Evolutionary conservation across 441 rosid species (phyloP), one percentile per base, ranked within the genome.

Genomic region (Gossypium davidsonii): DNA sequence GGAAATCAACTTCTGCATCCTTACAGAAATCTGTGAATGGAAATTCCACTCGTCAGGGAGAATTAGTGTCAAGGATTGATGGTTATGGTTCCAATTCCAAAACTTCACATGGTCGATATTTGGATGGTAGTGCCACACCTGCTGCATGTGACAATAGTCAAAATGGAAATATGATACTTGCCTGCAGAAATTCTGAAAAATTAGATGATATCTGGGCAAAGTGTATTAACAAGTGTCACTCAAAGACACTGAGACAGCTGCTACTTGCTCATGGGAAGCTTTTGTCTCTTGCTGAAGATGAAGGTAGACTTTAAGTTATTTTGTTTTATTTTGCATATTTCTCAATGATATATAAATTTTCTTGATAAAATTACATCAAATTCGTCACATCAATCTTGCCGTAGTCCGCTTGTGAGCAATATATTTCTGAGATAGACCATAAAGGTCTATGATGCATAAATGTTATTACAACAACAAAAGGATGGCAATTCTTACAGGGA

Each of bases 181-280:
- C 85, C 59, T 78, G 66, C 63, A 84, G 81, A 80, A 85, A 84
- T 72, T 84, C 87, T 25, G 91, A 88, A 67, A 90, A 89, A 81
- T 86, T 95, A 63, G 86, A 84, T 34, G 76, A 71, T 55, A 86
- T 95, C 25, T 95, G 99, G 99, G 88, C 76, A 46, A 88, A 80
- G 67, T 91, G 97, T 79, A 90, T 95, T 75, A 92, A 84, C 72
- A 90, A 79, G 80, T 95, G 99, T 74, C 98, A 95, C 80, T 95
- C 98, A 6, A 93, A 88, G 79, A 95, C 98, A 42, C 79, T 95
- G 72, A 86, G 89, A 83, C 97, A 87, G 83, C 88, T 95, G 25
- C 86, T 95, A 51, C 88, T 73, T 80, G 79, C 85, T 64, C 86
- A 93, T 78, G 95, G 93, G 74, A 93, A 83, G 85, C 96, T 95